These are phyloP conservation scores for Lentinula sp. DNA, from an alignment of 768 basidiomycete species.

Conservation along the genomic window DNA sequence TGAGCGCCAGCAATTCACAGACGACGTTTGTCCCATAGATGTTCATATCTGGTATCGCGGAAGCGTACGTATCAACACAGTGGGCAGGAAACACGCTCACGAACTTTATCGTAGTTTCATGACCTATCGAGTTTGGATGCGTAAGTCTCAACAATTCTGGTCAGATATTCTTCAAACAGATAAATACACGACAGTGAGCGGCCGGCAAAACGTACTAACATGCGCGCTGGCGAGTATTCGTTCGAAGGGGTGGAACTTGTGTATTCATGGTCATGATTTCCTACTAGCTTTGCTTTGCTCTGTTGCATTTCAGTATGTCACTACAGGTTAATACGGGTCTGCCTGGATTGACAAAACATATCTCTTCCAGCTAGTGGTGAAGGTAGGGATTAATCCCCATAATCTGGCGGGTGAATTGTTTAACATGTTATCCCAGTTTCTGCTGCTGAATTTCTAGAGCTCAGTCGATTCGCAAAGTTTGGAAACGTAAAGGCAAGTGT, in stretches of 20 bases:
- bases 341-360: background rate
- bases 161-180: background rate
- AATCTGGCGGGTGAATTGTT: background rate
- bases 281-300: slow-evolving; percentile 17
- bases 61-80: slow-evolving; percentile 16
- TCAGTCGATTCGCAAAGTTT: slow-evolving; percentile 18
- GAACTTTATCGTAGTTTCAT: slow-evolving; percentile 17
- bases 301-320: slow-evolving; percentile 22
- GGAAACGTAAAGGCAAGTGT: slow-evolving; percentile 20
- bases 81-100: background rate
- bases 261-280: too few species aligned
- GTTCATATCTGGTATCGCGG: slow-evolving; percentile 26
- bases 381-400: slow-evolving; percentile 10
- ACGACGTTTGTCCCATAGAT: slow-evolving; percentile 15
- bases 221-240: slow-evolving; percentile 13
- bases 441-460: slow-evolving; percentile 20
- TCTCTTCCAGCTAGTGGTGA: slow-evolving; percentile 21
- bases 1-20: background rate
- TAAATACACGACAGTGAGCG: slow-evolving; percentile 17
- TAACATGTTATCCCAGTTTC: slow-evolving; percentile 14
- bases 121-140: slow-evolving; percentile 23
- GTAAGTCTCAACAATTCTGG: slow-evolving; percentile 8
- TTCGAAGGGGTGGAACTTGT: background rate
- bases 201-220: slow-evolving; percentile 14
- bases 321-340: background rate